Percentiles rank a stretch among this genome's conserved stretches.
Evolutionary conservation across 371 early-diverging fungal genomes (phyloP).

Genomic region (Apophysomyces sp.): DNA sequence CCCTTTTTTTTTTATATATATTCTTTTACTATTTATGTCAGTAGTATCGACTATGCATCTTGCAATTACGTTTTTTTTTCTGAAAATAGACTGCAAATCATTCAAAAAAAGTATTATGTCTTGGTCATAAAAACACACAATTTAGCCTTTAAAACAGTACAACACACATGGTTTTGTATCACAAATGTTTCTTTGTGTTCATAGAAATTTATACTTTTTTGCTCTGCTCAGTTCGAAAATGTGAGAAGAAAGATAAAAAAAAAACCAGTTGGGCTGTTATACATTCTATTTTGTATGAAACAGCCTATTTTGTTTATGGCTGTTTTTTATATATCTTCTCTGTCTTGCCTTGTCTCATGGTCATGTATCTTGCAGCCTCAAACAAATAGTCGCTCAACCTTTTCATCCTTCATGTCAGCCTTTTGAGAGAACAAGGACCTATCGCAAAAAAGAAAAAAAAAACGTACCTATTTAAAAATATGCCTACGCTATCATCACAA

Average conservation of each 20-base stretch:
- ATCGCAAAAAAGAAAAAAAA: neutral
- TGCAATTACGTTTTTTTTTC: neutral
- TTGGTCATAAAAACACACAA: neutral
- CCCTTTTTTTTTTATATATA: neutral
- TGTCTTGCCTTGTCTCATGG: constrained; percentile 60
- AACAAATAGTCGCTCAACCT: constrained; percentile 92
- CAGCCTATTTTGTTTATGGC: neutral
- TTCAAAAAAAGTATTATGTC: neutral
- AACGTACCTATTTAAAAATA: constrained; percentile 71
- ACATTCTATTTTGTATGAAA: too few species aligned
- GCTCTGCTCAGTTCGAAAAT: neutral
- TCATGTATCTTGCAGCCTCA: constrained; percentile 81
- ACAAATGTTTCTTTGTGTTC: neutral
- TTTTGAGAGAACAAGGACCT: neutral
- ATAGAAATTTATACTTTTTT: neutral
- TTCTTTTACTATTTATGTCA: neutral
- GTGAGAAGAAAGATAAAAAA: too few species aligned
- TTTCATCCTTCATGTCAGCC: neutral
- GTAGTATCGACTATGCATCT: constrained; percentile 1
- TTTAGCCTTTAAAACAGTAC: too few species aligned
- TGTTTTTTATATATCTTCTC: constrained; percentile 68
- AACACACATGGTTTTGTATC: too few species aligned
- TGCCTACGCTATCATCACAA: constrained; percentile 64
- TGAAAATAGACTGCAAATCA: neutral
- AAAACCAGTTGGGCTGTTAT: too few species aligned